Base-by-base conservation (phyloP, 345 rosid species). In the Laguncularia racemosa region DNA sequence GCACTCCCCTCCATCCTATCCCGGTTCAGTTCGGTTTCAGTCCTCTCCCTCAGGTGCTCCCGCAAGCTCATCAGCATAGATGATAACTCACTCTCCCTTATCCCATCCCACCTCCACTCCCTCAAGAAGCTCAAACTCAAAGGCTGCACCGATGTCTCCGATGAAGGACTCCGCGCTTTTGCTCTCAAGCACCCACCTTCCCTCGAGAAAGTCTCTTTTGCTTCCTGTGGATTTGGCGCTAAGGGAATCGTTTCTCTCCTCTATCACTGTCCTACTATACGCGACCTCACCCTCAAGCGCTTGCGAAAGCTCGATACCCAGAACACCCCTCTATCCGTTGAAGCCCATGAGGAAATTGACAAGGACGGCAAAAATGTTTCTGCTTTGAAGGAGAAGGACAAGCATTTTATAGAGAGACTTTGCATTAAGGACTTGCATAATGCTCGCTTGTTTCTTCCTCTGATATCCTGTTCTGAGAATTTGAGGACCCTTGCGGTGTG, bases 401-500 rank as follows among this genome's bases (percentile, higher is more conserved):
- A 28, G 56, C 44, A 6, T 44, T 46, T 14, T 26, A 38, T 64
- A 45, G 63, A 60, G 61, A 49, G 61, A 57, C 56, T 70, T 17
- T 75, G 84, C 55, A 12, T 79, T 26, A 79, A 79, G 54, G 84
- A 79, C 50, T 56, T 75, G 19, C 73, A 75, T 66, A 79, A 75
- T 48, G 80, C 76, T 44, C 69, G 67, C 49, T 56, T 73, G 43
- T 75, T 79, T 49, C 44, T 52, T 10, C 80, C 78, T 2, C 74
- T 79, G 15, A 20, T 79, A 12, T 49, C 53, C 50, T 60, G 53
- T 3, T 61, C 67, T 17, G 33, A 61, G 33, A 20, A 62, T 14
- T 51, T 78, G 62, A 68, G 61, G 58, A 54, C 71, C 48, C 67
- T 71, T 9, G 55, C 67, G 19, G 78, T 78, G 3, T 64, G 71